phyloP scores from a whole-genome alignment of 352 stramenopile species.

The Phytophthora boehmeriae region DNA sequence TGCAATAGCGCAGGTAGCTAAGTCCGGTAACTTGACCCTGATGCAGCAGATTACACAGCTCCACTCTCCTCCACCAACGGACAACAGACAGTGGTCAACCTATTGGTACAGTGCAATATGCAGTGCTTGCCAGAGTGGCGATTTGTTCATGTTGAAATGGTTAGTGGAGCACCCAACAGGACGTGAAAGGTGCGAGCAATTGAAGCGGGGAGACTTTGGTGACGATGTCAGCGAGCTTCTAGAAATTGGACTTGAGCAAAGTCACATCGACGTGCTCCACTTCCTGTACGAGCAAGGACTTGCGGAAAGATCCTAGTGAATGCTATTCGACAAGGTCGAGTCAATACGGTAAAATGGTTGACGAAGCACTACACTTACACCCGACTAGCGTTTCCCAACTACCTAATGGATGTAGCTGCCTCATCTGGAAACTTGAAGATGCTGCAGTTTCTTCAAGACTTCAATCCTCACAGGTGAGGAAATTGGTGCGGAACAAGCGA shows the following conservation, averaged over 20 bases:
- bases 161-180: conserved; percentile 14
- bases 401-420: not conserved
- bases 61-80: too few relatives aligned
- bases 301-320: not conserved
- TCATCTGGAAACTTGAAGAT: not conserved
- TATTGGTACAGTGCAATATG: conserved; percentile 13
- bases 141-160: conserved; percentile 10
- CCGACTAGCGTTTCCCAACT: not conserved
- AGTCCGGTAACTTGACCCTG: not conserved
- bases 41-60: too few relatives aligned
- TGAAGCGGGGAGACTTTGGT: not conserved
- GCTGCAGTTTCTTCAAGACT: not conserved
- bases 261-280: not conserved
- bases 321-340: not conserved
- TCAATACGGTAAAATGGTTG: not conserved
- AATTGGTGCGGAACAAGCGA: not conserved
- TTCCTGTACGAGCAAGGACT: not conserved
- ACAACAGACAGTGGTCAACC: conserved; percentile 5
- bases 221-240: conserved; percentile 4
- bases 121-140: conserved; percentile 13
- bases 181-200: not conserved
- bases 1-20: not conserved
- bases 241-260: not conserved
- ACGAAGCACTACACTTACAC: not conserved
- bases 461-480: not conserved